Percentiles rank a stretch among this genome's conserved stretches.
These are phyloP conservation scores for Schizothecium vesticola DNA, from an alignment of 495 filamentous ascomycete genomes.

Conservation along the genomic window DNA sequence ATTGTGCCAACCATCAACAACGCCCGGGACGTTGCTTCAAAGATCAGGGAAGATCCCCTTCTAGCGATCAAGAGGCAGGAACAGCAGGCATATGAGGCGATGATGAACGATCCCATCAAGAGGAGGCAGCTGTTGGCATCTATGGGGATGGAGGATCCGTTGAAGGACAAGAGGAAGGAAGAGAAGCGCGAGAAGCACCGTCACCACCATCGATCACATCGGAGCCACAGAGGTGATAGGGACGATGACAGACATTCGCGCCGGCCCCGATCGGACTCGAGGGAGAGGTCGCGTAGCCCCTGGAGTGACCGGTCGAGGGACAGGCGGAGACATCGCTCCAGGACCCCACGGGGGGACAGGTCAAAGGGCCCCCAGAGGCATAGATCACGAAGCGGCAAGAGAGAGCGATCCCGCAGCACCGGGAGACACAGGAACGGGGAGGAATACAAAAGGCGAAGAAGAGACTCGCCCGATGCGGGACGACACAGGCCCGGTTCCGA, in stretches of 20 bases:
- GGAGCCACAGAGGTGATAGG: slow-evolving; percentile 23
- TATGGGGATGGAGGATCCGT: slow-evolving; percentile 47
- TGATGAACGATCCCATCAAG: slow-evolving; percentile 78
- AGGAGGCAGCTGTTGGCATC: slow-evolving; percentile 62
- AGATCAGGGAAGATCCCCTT: slow-evolving; percentile 85
- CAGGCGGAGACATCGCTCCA: background rate
- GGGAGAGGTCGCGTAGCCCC: slow-evolving; percentile 32
- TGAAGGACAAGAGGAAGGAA: slow-evolving; percentile 37
- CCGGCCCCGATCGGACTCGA: slow-evolving; percentile 36
- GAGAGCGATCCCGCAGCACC: slow-evolving; percentile 14
- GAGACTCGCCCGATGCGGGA: slow-evolving; percentile 27
- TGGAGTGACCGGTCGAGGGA: slow-evolving; percentile 1
- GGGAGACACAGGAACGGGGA: slow-evolving; percentile 29
- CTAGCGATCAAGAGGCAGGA: slow-evolving; percentile 88
- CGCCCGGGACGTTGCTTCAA: slow-evolving; percentile 68
- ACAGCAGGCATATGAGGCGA: slow-evolving; percentile 81
- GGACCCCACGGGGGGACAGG: slow-evolving; percentile 17
- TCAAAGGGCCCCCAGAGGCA: slow-evolving; percentile 14
- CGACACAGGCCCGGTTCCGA: slow-evolving; percentile 13
- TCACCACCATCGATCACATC: slow-evolving; percentile 46
- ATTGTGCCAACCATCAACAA: slow-evolving; percentile 54
- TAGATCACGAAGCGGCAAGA: background rate
- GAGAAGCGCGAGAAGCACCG: slow-evolving; percentile 48
- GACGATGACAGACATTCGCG: slow-evolving; percentile 29
- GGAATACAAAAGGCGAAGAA: slow-evolving; percentile 26